These are phyloP conservation scores for Verticillium tricorpus DNA, from an alignment of 2,329 filamentous ascomycete genomes.

Conservation along the genomic window DNA sequence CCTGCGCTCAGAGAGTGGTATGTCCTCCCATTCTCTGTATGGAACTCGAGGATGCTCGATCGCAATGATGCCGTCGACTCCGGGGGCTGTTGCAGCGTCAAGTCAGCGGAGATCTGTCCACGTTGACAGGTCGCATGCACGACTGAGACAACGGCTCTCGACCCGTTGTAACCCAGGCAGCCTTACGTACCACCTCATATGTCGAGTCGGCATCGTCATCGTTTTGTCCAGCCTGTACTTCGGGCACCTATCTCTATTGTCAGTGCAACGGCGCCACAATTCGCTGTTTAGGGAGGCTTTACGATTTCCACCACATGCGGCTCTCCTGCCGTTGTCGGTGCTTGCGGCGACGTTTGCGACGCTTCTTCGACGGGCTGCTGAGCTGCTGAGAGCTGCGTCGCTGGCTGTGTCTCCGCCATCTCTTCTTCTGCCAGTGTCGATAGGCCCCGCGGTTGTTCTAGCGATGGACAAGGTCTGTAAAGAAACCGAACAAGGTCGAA, in stretches of 20 bases:
- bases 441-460: neutral
- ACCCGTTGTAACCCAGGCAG: neutral
- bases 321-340: neutral
- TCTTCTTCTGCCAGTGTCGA: neutral
- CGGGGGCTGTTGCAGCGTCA: neutral
- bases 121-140: conserved; percentile 19
- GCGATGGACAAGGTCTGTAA: neutral
- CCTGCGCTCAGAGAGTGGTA: conserved; percentile 29
- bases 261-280: neutral
- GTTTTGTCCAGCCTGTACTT: neutral
- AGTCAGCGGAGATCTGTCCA: neutral
- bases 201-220: conserved; percentile 19
- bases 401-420: neutral
- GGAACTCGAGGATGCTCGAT: conserved; percentile 16
- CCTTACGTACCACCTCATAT: conserved; percentile 19
- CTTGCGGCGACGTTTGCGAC: neutral
- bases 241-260: neutral
- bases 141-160: neutral
- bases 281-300: neutral
- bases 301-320: neutral
- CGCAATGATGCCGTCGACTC: neutral
- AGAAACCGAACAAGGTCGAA: neutral
- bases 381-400: neutral
- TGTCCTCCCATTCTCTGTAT: conserved; percentile 30
- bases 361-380: neutral